Evolutionary conservation across 2,329 filamentous ascomycete species (phyloP), one percentile per base, ranked within the genome.

Genomic region (Beauveria sp.): DNA sequence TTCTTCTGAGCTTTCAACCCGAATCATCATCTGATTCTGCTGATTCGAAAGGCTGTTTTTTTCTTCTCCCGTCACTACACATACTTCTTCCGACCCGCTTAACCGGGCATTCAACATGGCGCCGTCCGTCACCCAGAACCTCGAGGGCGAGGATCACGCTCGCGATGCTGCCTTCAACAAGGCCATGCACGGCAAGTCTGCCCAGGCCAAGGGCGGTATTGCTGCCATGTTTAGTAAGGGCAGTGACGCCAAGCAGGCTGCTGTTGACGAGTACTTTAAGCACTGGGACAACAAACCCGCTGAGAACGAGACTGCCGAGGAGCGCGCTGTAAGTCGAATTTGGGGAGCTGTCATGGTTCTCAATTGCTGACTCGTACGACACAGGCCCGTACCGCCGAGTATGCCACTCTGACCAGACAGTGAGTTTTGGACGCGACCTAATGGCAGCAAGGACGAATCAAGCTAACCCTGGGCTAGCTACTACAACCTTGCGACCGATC

Each of bases 401-500:
- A 98, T 76, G 93, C 93, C 59, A 96, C 91, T 42, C 79, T 98
- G 72, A 97, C 93, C 53, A 87, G 90, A 81, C 92, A 97, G 88
- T 95, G 83, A 69, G 88, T 82, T 14, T 38, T 20, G 6, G 50
- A 42, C 14, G 9, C 18, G 26, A 38, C 55, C 16, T 14, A 22
- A 45, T 43, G 64, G 9, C 42, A 24, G 12, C 34, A 2, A 22
- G 24, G 20, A 12, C n/a, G 43, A 40, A 12, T 10, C 22, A 10
- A 63, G 71, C 69, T 49, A 18, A 20, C 22, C 7, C 46, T 24
- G 54, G 14, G 16, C 67, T 9, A 92, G 89, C 75, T 96, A 97
- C 83, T 97, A 97, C 81, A 96, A 97, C 78, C 85, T 96, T 54
- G 92, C 91, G n/a, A 97, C 93, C 68, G 93, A 96, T 72, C 77